phyloP scores from a whole-genome alignment of 2,329 filamentous ascomycete species.

The Ceratocystis smalleyi region DNA sequence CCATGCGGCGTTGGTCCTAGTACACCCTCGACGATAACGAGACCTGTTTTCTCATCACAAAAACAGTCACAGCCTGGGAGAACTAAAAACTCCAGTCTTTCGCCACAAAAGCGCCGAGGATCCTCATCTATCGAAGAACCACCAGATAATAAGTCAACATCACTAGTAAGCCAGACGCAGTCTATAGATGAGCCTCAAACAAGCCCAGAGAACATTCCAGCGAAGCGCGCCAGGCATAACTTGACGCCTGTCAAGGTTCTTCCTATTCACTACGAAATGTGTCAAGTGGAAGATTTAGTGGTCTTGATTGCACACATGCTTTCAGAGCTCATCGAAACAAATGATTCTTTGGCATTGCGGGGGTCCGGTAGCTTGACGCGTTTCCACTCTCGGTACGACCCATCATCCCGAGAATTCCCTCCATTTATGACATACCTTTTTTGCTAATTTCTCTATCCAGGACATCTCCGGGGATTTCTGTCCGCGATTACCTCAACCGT shows the following conservation, averaged over 20 bases:
- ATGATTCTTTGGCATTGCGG: conserved; percentile 72
- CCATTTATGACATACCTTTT: neutral
- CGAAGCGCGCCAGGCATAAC: conserved; percentile 39
- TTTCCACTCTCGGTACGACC: conserved; percentile 72
- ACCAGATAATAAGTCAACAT: neutral
- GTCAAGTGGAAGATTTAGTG: conserved; percentile 72
- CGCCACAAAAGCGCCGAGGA: conserved; percentile 14
- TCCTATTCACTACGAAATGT: conserved; percentile 65
- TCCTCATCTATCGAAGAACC: conserved; percentile 3
- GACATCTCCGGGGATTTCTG: conserved; percentile 74
- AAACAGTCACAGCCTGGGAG: neutral
- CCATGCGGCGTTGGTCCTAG: neutral
- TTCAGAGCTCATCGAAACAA: conserved; percentile 82
- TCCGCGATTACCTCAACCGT: conserved; percentile 82
- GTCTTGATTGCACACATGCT: conserved; percentile 89
- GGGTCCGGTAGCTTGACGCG: conserved; percentile 62
- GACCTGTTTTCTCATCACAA: neutral
- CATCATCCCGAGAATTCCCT: neutral
- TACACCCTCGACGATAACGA: neutral
- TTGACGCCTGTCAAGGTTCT: conserved; percentile 40
- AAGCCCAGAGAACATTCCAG: neutral
- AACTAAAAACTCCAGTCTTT: conserved; percentile 3
- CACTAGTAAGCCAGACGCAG: conserved; percentile 20
- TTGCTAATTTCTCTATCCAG: conserved; percentile 23
- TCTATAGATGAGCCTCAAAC: conserved; percentile 17